Base-by-base conservation (phyloP, 805 yeast genomes). In the Pichia exigua region DNA sequence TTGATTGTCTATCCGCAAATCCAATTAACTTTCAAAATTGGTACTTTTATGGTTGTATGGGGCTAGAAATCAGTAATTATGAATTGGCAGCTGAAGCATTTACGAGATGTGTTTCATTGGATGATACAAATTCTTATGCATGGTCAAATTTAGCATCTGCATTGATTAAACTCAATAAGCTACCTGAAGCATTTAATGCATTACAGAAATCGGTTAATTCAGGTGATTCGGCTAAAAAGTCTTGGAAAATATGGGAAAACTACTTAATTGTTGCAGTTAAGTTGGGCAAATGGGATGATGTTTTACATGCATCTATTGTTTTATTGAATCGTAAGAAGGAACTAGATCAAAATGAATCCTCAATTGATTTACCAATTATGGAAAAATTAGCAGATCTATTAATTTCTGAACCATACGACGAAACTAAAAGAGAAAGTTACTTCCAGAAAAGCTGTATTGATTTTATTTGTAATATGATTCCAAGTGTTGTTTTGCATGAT, bases 71-170 rank as follows among this genome's bases (percentile, higher is more conserved):
- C 15, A 75, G 70, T 9, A 81, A 84, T 58, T 87, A 77, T 70
- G 85, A 82, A 24, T 67, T 86, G 44, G 96, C 97, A 0, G 83
- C 95, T 0, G 95, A 87, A 63, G 97, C 97, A 0, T 91, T 94
- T 64, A 84, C 96, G 0, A 75, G 97, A 61, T 89, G 97, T 70
- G 91, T 90, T 32, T 73, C 95, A 0, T 65, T 91, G 40, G 96
- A 90, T 64, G 95, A 87, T 24, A 76, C 83, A 0, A 89, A 82
- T 61, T 74, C 91, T 1, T 81, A 81, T 62, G 81, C 96, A 2
- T 94, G 99, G 99, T 83, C 95, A 12, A 94, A 94, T 63, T 74
- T 94, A 59, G 89, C 96, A 6, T 82, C 94, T 12, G 83, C 97
- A 0, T 74, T 87, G 50, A 69, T 90, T 41, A 78, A 77, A 55